Evolutionary conservation across 495 filamentous ascomycete genomes (phyloP), one percentile per base, ranked within the genome.

Genomic region (Neohortaea acidophila): DNA sequence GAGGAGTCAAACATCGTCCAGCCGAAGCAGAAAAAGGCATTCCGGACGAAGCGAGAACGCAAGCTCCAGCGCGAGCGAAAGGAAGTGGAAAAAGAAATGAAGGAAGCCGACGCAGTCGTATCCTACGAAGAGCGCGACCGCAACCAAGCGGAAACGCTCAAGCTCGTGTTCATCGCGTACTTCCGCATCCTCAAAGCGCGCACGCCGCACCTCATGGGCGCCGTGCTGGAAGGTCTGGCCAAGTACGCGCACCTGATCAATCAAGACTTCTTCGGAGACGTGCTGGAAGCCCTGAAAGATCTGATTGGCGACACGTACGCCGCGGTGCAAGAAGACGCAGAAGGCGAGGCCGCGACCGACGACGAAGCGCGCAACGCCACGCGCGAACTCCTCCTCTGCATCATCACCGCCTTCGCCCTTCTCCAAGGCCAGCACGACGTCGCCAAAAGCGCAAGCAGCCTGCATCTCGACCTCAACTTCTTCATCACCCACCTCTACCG

Each of bases 241-340:
- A 77, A 76, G 56, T 96, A 93, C 57, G 76, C 85, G 13, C 89
- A 93, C 54, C 65, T 97, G 13, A 94, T 97, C 65, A 97, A 97
- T 62, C 80, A 94, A 52, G 78, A 96, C 53, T 94, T 96, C 65
- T 97, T 97, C 56, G 89, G 89, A 15, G 89, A 94, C 56, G 63
- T 97, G 24, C 73, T 97, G 14, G 91, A 94, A 52, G 85, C 83
- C 6, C 64, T 97, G 20, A 89, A 89, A 55, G 91, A 94, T 39
- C 68, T 97, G 10, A 86, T 94, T 47, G 66, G 66, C 8, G 68
- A 81, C 41, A 73, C 75, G 35, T 73, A 80, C 27, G 29, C 38
- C 19, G 34, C 38, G 2, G n/a, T 29, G 11, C 18, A 38, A 26
- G 52, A 63, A 12, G 62, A 61, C 8, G 59, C 61, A 1, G 61